These are phyloP conservation scores for Dioscorea zingiberensis DNA, from an alignment of 106 monocot genomes.

Conservation along the genomic window DNA sequence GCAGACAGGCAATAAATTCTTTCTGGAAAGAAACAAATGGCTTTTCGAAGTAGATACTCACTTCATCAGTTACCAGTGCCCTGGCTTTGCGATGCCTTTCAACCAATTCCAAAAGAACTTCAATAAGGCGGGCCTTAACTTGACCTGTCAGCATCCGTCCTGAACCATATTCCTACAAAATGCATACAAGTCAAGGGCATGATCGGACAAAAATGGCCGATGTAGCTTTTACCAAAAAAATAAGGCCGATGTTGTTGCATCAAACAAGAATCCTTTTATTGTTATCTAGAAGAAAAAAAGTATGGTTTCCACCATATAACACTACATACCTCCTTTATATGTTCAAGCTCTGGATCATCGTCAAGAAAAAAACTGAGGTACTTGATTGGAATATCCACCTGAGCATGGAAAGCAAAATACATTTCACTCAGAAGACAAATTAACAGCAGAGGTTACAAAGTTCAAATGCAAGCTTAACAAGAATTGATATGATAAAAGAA, in stretches of 20 bases:
- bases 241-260: too few species aligned
- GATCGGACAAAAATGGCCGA: background rate
- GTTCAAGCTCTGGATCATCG: conserved; percentile 77
- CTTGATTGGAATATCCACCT: conserved; percentile 95
- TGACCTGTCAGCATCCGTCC: conserved; percentile 89
- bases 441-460: too few species aligned
- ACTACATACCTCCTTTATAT: conserved; percentile 71
- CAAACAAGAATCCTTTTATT: background rate
- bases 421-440: background rate
- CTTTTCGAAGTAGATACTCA: background rate
- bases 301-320: background rate
- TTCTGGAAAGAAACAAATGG: background rate
- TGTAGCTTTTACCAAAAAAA: too few species aligned
- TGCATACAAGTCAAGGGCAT: background rate
- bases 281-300: background rate
- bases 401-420: background rate
- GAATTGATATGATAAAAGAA: too few species aligned
- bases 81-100: conserved; percentile 74
- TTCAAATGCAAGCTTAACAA: too few species aligned
- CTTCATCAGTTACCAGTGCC: conserved; percentile 66
- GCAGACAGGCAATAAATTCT: too few species aligned
- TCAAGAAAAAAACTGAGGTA: conserved; percentile 96
- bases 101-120: conserved; percentile 76
- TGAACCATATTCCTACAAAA: conserved; percentile 70
- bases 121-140: conserved; percentile 69